Conservation (phyloP, 805 yeast genomes). For the Yarrowia phangngaensis region DNA sequence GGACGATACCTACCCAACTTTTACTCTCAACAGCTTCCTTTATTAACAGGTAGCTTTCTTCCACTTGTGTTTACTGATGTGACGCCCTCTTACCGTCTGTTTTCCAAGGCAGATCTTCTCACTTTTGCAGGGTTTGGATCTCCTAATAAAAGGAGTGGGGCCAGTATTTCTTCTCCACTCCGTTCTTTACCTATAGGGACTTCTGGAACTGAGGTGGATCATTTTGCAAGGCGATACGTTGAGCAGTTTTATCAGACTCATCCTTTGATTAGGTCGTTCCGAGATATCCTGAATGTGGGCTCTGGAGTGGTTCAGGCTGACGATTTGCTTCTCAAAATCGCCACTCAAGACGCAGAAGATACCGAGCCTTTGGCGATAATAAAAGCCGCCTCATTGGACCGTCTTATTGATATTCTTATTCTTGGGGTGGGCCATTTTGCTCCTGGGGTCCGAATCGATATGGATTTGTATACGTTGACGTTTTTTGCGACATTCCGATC, state of each 20-base stretch:
- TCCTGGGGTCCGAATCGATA: constrained; percentile 53
- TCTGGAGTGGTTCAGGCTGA: constrained; percentile 54
- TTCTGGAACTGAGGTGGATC: constrained; percentile 27
- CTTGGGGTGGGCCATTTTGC: constrained; percentile 59
- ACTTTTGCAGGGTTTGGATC: constrained; percentile 51
- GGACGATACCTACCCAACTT: constrained; percentile 47
- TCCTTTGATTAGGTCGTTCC: constrained; percentile 51
- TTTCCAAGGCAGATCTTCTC: constrained; percentile 50
- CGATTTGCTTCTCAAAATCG: constrained; percentile 58
- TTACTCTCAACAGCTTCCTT: constrained; percentile 51
- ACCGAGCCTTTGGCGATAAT: constrained; percentile 43
- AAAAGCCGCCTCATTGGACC: constrained; percentile 69
- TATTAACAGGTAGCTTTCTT: constrained; percentile 58
- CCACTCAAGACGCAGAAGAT: constrained; percentile 32
- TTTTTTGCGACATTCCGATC: constrained; percentile 67
- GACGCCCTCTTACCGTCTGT: constrained; percentile 54
- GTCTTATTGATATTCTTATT: constrained; percentile 74
- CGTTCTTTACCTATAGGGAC: constrained; percentile 25
- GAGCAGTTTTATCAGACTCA: constrained; percentile 42
- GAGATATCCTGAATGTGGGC: constrained; percentile 63
- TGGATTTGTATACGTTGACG: constrained; percentile 59
- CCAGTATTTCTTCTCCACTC: constrained; percentile 26
- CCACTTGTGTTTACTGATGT: constrained; percentile 62
- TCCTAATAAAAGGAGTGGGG: constrained; percentile 19
- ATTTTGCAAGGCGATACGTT: constrained; percentile 36